Evolutionary conservation across 2,329 filamentous ascomycete species (phyloP).

Genomic region (Aspergillus oerlinghausenensis): DNA sequence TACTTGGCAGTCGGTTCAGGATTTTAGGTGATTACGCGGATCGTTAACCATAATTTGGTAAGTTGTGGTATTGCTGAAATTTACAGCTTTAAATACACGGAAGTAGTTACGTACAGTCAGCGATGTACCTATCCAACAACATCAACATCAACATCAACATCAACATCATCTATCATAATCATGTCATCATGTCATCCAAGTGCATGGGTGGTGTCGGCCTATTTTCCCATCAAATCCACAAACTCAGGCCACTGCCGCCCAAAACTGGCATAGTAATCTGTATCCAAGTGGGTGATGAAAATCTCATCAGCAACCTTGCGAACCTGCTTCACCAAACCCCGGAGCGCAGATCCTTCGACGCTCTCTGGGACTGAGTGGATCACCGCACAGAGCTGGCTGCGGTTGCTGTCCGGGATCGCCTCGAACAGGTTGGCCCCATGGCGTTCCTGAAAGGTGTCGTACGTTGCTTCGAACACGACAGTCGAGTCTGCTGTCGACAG

Average conservation of each 20-base stretch:
- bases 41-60: too few relatives aligned
- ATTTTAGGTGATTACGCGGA: too few relatives aligned
- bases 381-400: conserved; percentile 31
- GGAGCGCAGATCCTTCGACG: conserved; percentile 26
- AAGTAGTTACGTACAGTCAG: too few relatives aligned
- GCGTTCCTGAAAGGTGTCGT: conserved; percentile 34
- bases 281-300: conserved; percentile 37
- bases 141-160: too few relatives aligned
- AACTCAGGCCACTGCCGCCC: conserved; percentile 35
- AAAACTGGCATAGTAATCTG: conserved; percentile 40
- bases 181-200: too few relatives aligned
- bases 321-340: conserved; percentile 31
- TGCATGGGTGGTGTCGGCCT: background rate
- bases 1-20: too few relatives aligned
- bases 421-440: conserved; percentile 29
- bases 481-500: conserved; percentile 41
- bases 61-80: too few relatives aligned
- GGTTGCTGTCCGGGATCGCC: conserved; percentile 27
- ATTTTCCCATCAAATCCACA: conserved; percentile 30
- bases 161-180: too few relatives aligned
- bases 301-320: conserved; percentile 35
- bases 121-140: too few relatives aligned
- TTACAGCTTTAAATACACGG: too few relatives aligned
- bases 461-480: conserved; percentile 44
- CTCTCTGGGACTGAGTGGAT: conserved; percentile 36